Conservation (phyloP, 2,329 filamentous ascomycete species). For the Fusarium sp. region DNA sequence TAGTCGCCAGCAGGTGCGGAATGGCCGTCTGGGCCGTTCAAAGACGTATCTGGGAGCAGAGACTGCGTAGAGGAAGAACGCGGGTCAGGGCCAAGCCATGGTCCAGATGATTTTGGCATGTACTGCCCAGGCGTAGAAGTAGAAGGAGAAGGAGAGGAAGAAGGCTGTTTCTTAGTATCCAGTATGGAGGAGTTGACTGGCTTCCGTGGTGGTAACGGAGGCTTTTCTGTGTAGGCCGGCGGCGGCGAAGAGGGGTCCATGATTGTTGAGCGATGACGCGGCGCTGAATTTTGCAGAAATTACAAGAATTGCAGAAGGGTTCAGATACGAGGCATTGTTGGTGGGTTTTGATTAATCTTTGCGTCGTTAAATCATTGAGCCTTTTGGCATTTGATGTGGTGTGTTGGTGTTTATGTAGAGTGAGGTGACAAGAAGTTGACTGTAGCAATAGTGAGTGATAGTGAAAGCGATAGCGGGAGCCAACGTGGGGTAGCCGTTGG, state of each 20-base stretch:
- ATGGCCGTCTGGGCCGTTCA: slow-evolving; percentile 11
- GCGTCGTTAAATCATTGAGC: not conserved
- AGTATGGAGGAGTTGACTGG: slow-evolving; percentile 22
- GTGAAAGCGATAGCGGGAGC: not conserved
- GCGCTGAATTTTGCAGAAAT: not conserved
- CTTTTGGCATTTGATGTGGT: not conserved
- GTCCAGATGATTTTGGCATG: slow-evolving; percentile 7
- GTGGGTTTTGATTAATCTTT: not conserved
- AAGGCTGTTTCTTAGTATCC: slow-evolving; percentile 8
- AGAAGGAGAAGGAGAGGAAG: slow-evolving; percentile 4
- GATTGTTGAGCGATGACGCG: slow-evolving; percentile 7
- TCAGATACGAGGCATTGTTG: not conserved
- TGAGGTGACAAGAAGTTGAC: slow-evolving; percentile 9
- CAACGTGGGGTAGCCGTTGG: slow-evolving; percentile 31
- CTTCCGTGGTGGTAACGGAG: slow-evolving; percentile 33
- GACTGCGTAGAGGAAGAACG: slow-evolving; percentile 64
- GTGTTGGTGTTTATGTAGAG: not conserved
- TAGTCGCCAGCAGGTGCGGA: slow-evolving; percentile 16
- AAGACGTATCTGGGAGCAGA: slow-evolving; percentile 49
- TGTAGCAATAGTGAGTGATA: not conserved
- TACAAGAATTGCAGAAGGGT: not conserved
- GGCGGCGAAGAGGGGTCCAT: slow-evolving; percentile 33
- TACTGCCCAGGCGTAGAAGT: slow-evolving; percentile 15
- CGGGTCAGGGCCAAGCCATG: slow-evolving; percentile 55
- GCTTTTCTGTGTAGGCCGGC: slow-evolving; percentile 34